These are phyloP conservation scores for Gillenia trifoliata DNA, from an alignment of 306 rosid species.

Conservation along the genomic window DNA sequence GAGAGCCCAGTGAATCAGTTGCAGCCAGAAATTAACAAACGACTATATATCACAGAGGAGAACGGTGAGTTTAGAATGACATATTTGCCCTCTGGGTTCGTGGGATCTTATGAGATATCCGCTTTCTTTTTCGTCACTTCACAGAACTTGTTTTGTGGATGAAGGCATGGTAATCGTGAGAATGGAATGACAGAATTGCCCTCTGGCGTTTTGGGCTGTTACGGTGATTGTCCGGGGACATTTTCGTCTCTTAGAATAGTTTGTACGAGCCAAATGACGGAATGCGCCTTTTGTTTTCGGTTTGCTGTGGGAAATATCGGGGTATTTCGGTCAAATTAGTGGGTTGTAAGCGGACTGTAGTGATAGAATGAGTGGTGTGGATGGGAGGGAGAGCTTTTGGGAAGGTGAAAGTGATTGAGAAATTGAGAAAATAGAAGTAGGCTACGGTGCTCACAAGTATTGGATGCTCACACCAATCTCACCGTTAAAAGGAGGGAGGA, in stretches of 20 bases:
- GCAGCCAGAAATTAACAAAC: neutral
- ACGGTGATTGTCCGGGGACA: neutral
- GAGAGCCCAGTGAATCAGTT: neutral
- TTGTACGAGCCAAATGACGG: neutral
- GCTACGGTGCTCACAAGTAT: too few relatives aligned
- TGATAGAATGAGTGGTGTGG: neutral
- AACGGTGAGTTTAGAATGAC: constrained; percentile 14
- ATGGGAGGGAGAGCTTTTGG: neutral
- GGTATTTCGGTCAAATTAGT: neutral
- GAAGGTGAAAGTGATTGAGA: constrained; percentile 8
- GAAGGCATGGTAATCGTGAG: neutral
- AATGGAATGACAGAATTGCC: constrained; percentile 12
- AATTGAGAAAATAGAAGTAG: too few relatives aligned
- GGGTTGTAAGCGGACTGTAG: neutral
- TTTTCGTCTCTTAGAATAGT: neutral
- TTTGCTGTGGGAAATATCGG: neutral
- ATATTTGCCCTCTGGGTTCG: neutral
- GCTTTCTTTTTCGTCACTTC: constrained; percentile 6
- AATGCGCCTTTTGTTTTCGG: neutral
- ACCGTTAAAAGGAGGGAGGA: too few relatives aligned
- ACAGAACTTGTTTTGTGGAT: neutral
- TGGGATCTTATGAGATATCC: neutral
- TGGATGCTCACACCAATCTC: too few relatives aligned
- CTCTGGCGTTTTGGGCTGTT: neutral
- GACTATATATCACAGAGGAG: neutral